These are phyloP conservation scores for Septoria petroselini DNA, from an alignment of 2,329 filamentous ascomycete genomes.

Conservation along the genomic window DNA sequence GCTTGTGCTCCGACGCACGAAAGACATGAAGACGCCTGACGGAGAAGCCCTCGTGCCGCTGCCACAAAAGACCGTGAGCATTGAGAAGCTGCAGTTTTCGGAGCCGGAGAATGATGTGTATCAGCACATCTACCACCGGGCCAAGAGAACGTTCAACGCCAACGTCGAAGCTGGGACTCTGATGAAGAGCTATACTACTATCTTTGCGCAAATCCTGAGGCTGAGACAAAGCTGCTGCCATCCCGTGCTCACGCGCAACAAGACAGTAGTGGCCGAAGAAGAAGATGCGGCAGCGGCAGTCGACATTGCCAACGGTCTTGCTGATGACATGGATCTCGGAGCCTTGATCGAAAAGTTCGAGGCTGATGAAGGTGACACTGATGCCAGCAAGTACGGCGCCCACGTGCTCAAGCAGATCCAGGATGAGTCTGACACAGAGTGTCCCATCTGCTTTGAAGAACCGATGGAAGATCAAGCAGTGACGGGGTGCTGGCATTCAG, in stretches of 20 bases:
- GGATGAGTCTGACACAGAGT: conserved; percentile 82
- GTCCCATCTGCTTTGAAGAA: conserved; percentile 91
- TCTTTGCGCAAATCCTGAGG: conserved; percentile 92
- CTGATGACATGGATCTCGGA: conserved; percentile 94
- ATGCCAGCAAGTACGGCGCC: conserved; percentile 73
- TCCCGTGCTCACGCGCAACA: conserved; percentile 82
- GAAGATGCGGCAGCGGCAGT: conserved; percentile 74
- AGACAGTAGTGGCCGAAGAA: conserved; percentile 80
- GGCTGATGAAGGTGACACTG: conserved; percentile 52
- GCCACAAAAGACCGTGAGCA: conserved; percentile 75
- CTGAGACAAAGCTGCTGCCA: conserved; percentile 94
- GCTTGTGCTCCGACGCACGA: conserved; percentile 89
- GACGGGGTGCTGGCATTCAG: conserved; percentile 95
- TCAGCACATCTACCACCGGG: conserved; percentile 79
- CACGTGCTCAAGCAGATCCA: conserved; percentile 89
- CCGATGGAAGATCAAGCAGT: conserved; percentile 93
- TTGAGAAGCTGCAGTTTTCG: conserved; percentile 83
- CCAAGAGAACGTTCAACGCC: conserved; percentile 77
- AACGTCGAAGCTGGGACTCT: conserved; percentile 90
- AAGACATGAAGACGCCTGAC: conserved; percentile 94
- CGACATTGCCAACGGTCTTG: conserved; percentile 75
- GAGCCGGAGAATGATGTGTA: conserved; percentile 86
- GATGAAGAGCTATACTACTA: conserved; percentile 92
- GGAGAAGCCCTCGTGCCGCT: conserved; percentile 78
- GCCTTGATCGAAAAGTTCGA: conserved; percentile 83